Conservation (phyloP, 2,329 filamentous ascomycete genomes). For the Nannizzia gypsea region DNA sequence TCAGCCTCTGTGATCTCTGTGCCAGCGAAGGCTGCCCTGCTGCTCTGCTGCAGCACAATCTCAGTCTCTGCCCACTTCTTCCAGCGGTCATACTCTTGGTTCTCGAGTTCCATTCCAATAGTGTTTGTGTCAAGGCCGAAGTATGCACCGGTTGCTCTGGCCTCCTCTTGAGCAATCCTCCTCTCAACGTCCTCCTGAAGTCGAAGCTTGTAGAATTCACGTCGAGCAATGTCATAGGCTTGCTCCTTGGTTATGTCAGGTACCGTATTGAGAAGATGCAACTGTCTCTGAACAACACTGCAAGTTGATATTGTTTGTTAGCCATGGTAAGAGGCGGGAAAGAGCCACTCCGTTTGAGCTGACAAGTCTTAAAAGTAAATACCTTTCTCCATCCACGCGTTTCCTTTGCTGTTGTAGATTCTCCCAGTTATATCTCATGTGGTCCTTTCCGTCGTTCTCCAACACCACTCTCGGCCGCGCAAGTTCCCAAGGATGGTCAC, state of each 20-base stretch:
- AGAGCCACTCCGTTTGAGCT: neutral
- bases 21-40: conserved; percentile 34
- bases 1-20: conserved; percentile 6
- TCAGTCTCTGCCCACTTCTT: conserved; percentile 60
- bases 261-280: conserved; percentile 64
- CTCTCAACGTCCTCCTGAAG: conserved; percentile 71
- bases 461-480: conserved; percentile 75
- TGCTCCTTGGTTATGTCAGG: conserved; percentile 47
- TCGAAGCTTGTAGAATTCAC: conserved; percentile 79
- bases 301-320: neutral
- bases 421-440: conserved; percentile 67
- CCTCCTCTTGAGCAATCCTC: conserved; percentile 78
- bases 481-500: conserved; percentile 94
- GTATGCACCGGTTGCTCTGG: conserved; percentile 70
- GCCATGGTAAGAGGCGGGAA: too few relatives aligned
- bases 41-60: conserved; percentile 38
- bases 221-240: conserved; percentile 78
- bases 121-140: conserved; percentile 69
- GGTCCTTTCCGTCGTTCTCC: conserved; percentile 75
- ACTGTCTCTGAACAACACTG: conserved; percentile 84
- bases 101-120: conserved; percentile 70
- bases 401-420: conserved; percentile 62
- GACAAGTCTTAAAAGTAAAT: conserved; percentile 18
- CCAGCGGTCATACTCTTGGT: conserved; percentile 70
- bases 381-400: conserved; percentile 76